Percentiles rank a stretch among this genome's conserved stretches.
Evolutionary conservation across 2,329 filamentous ascomycete species (phyloP).

Genomic region (Calonectria naviculata): DNA sequence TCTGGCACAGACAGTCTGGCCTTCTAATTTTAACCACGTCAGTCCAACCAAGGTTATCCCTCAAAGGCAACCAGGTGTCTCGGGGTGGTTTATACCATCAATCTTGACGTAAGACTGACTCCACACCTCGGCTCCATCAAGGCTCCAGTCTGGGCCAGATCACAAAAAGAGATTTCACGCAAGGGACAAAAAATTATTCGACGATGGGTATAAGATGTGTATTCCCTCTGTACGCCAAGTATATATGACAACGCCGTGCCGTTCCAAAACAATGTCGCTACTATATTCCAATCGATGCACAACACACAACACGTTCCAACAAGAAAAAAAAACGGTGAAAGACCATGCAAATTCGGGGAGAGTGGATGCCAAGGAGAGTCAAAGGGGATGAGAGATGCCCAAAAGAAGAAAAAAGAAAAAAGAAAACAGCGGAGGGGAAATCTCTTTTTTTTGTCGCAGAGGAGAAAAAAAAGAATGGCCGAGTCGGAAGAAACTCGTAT

Average conservation of each 20-base stretch:
- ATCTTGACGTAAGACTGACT: no score
- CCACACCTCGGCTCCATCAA: neutral
- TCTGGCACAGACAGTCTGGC: no score
- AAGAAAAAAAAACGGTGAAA: neutral
- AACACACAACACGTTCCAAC: neutral
- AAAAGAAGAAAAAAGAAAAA: neutral
- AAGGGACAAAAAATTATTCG: neutral
- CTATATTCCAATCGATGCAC: constrained; percentile 4
- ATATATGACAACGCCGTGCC: constrained; percentile 17
- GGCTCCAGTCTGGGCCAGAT: neutral
- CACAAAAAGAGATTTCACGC: neutral
- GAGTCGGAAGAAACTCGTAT: neutral
- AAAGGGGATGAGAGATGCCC: neutral
- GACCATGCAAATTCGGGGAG: neutral
- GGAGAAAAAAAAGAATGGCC: neutral
- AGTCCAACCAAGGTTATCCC: no score
- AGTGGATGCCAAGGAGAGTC: neutral
- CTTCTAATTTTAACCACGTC: no score
- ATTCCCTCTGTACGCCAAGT: constrained; percentile 15
- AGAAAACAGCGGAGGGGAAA: neutral
- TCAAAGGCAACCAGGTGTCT: no score
- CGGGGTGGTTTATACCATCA: no score
- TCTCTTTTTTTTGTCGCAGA: neutral
- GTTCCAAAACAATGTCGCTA: constrained; percentile 12
- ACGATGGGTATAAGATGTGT: neutral